phyloP scores from a whole-genome alignment of 1,139 yeast species.

The Magnusiomyces tetraspermus region DNA sequence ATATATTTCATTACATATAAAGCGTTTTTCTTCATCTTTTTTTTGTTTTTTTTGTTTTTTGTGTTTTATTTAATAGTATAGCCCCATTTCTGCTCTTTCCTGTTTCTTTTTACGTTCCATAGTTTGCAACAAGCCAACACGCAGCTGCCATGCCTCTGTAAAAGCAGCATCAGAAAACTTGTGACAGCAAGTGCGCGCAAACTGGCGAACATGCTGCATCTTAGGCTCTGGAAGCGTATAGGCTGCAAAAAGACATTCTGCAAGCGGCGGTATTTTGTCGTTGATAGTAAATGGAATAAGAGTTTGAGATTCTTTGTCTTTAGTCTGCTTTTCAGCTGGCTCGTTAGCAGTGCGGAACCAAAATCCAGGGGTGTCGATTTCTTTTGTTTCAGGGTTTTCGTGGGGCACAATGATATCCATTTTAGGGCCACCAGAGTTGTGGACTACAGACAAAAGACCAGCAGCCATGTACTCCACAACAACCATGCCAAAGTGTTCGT shows the following conservation, averaged over 20 bases:
- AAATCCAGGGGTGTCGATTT: constrained; percentile 16
- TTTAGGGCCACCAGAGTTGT: constrained; percentile 91
- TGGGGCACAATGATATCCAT: constrained; percentile 67
- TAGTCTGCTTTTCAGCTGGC: not conserved
- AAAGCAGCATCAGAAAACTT: constrained; percentile 67
- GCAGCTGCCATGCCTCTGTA: constrained; percentile 46
- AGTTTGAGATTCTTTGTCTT: constrained; percentile 30
- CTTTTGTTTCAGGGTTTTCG: constrained; percentile 31
- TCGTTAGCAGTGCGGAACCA: constrained; percentile 22
- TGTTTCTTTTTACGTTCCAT: constrained; percentile 22
- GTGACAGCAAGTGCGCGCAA: constrained; percentile 46
- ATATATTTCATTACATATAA: not conserved
- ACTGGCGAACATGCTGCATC: constrained; percentile 39
- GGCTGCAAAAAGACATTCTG: constrained; percentile 38
- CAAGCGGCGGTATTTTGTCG: constrained; percentile 36
- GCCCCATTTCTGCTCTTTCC: not conserved
- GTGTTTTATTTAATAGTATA: constrained; percentile 4
- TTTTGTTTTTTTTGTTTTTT: constrained; percentile 3
- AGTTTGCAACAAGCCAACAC: constrained; percentile 33
- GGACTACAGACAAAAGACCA: constrained; percentile 81
- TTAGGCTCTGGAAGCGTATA: constrained; percentile 36
- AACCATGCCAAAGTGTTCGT: constrained; percentile 97
- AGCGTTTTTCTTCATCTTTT: not conserved
- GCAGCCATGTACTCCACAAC: constrained; percentile 88
- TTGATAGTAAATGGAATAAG: not conserved